Evolutionary conservation across 352 stramenopile genomes (phyloP).

Genomic region (Phytophthora rubi): DNA sequence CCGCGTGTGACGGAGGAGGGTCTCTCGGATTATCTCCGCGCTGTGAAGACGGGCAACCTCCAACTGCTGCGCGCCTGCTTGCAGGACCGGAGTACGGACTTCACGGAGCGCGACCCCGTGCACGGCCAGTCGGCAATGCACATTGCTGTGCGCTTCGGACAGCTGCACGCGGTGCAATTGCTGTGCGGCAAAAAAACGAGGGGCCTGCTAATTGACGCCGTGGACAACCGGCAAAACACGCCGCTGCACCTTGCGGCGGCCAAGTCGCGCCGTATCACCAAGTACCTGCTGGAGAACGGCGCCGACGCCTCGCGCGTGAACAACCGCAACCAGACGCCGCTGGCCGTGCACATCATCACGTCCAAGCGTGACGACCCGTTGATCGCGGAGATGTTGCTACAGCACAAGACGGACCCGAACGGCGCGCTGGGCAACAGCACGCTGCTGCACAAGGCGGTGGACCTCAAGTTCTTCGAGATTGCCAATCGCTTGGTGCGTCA

Average conservation of each 20-base stretch:
- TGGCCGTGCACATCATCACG: constrained; percentile 84
- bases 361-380: constrained; percentile 77
- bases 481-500: constrained; percentile 79
- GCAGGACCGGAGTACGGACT: constrained; percentile 64
- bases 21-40: constrained; percentile 65
- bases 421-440: constrained; percentile 67
- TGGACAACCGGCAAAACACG: constrained; percentile 80
- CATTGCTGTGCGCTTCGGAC: constrained; percentile 79
- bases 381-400: constrained; percentile 80
- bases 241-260: constrained; percentile 79
- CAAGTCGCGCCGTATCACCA: constrained; percentile 84
- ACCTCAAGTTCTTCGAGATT: constrained; percentile 76
- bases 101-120: constrained; percentile 68
- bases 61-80: constrained; percentile 59
- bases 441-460: constrained; percentile 76
- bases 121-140: constrained; percentile 84
- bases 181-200: constrained; percentile 72
- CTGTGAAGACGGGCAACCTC: constrained; percentile 72
- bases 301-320: constrained; percentile 71
- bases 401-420: constrained; percentile 80
- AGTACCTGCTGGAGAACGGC: constrained; percentile 79
- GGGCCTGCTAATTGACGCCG: constrained; percentile 67
- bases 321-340: constrained; percentile 71
- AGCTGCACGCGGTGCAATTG: constrained; percentile 75
- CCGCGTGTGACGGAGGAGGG: constrained; percentile 61